phyloP scores from a whole-genome alignment of 257 asterid genomes.

The Przewalskia tangutica region DNA sequence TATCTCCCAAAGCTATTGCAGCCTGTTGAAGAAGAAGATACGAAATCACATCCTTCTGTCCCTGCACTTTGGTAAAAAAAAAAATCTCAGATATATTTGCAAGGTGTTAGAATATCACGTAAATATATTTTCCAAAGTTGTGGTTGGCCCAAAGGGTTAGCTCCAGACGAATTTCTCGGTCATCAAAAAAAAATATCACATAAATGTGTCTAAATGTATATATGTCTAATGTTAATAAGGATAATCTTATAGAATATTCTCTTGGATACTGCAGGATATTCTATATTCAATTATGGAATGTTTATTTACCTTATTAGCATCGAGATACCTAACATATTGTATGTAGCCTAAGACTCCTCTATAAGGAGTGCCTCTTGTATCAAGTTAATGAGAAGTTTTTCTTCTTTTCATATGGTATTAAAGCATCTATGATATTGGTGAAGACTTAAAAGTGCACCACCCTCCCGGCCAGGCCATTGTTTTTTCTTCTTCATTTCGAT shows the following conservation, averaged over 20 bases:
- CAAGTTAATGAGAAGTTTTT: not conserved
- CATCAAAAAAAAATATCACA: not conserved
- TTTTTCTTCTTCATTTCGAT: not conserved
- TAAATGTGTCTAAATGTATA: not conserved
- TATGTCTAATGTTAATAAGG: not conserved
- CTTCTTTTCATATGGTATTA: not conserved
- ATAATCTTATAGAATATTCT: not conserved
- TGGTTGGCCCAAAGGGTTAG: not conserved
- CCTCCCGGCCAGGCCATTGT: not conserved
- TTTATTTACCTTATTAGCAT: not conserved
- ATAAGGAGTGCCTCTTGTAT: not conserved
- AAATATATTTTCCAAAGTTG: not conserved
- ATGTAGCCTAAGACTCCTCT: not conserved
- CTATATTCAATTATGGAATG: not conserved
- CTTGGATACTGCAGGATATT: not conserved
- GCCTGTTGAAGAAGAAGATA: slow-evolving; percentile 50
- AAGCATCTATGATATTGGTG: not conserved
- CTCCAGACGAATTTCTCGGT: not conserved
- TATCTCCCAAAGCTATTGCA: slow-evolving; percentile 65
- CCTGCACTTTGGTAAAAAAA: slow-evolving; percentile 87
- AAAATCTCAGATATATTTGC: slow-evolving; percentile 24
- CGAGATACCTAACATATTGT: not conserved
- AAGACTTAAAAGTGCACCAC: not conserved
- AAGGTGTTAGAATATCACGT: not conserved
- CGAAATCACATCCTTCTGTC: slow-evolving; percentile 80